Evolutionary conservation across 345 rosid genomes (phyloP), one percentile per base, ranked within the genome.

Genomic region (Hirschfeldia incana): DNA sequence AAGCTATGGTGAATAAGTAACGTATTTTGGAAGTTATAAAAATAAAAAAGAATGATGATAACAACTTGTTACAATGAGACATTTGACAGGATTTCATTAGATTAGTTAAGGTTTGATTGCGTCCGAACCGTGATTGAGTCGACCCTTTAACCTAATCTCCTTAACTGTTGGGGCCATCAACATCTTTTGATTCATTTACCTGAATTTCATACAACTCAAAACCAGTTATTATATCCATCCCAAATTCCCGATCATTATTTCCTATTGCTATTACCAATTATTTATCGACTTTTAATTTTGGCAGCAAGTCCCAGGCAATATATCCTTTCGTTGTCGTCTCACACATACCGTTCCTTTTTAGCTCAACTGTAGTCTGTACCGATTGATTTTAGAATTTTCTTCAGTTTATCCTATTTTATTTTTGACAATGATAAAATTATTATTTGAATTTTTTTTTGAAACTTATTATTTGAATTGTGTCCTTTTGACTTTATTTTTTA

Each of bases 1-100:
- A 36, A 34, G 37, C 7, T 1, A 21, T 21, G 21, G 21, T 21
- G 21, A 34, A 5, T 8, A 34, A 36, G 42, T 36, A 36, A 39
- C 46, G 46, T 39, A 39, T 39, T 10, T 44, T 44, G 15, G 51
- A 44, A 46, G 11, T 46, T 46, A 46, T 46, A 46, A 4, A 46
- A 46, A 46, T 42, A 42, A 42, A 16, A 67, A 57, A 42, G n/a
- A 32, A 60, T 62, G 10, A 53, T 16, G 60, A 15, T 53, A 69
- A 62, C 75, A 69, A 69, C 75, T 76, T 69, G 75, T 76, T 16
- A 61, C 53, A 76, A 42, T 21, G 70, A 63, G 80, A 51, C 75
- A 70, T 65, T 51, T 51, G 80, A 70, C 70, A 65, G 7, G 70
- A 4, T 70, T 6, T 65, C 69, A 65, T 39, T 37, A 78, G 33